These are phyloP conservation scores for Betula pendula DNA, from an alignment of 306 rosid genomes.

Conservation along the genomic window DNA sequence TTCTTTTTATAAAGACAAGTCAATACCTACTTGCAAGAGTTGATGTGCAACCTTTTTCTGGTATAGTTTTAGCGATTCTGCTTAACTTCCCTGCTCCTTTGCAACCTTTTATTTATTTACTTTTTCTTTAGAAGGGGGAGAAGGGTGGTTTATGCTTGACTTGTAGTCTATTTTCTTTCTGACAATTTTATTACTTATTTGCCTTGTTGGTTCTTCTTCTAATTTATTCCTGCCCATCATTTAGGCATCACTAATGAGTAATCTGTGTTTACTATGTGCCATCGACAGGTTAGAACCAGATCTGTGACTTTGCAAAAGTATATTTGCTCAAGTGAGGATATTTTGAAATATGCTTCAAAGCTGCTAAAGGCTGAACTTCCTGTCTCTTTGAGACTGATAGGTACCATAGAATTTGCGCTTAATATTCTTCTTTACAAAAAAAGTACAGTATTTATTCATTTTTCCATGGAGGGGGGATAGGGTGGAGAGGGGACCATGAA, in stretches of 20 bases:
- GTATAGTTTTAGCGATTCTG: not conserved
- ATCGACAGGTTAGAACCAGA: slow-evolving; percentile 78
- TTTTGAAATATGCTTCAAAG: slow-evolving; percentile 78
- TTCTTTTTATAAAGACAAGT: not conserved
- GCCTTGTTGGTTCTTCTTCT: not conserved
- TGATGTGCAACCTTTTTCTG: not conserved
- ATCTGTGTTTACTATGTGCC: slow-evolving; percentile 5
- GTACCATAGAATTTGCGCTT: slow-evolving; percentile 28
- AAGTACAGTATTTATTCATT: not conserved
- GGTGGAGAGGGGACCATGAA: not conserved
- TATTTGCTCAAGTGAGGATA: slow-evolving; percentile 70
- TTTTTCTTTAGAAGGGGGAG: not conserved
- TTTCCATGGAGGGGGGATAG: not conserved
- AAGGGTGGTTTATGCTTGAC: not conserved
- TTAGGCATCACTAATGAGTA: not conserved
- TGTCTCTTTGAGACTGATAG: slow-evolving; percentile 82
- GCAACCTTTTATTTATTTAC: not conserved
- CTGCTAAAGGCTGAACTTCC: slow-evolving; percentile 92
- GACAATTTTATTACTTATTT: not conserved
- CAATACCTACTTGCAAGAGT: not conserved
- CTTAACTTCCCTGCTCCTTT: not conserved
- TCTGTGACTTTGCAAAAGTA: slow-evolving; percentile 74
- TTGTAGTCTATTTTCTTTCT: not conserved
- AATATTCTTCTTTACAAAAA: not conserved
- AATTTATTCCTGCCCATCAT: not conserved